These are phyloP conservation scores for Moesziomyces sp. DNA, from an alignment of 1,284 basidiomycete genomes.

Conservation along the genomic window DNA sequence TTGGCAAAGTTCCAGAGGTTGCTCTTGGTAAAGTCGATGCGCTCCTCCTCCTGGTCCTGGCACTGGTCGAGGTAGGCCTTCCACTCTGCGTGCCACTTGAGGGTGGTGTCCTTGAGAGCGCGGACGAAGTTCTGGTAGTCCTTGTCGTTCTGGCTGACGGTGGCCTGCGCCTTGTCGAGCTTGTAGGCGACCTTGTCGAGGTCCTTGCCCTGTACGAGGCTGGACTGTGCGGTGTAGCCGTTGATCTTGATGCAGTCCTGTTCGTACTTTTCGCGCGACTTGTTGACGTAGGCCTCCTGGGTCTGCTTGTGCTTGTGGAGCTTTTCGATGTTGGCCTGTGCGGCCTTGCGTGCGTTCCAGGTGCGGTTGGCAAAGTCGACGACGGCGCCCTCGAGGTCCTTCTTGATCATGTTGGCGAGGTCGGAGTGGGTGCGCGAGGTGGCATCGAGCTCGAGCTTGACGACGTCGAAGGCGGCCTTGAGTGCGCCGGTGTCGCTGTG, in stretches of 20 bases:
- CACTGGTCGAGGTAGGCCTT: constrained; percentile 75
- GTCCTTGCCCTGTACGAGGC: constrained; percentile 91
- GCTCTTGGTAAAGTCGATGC: constrained; percentile 92
- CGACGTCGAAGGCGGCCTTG: constrained; percentile 79
- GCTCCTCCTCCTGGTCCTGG: constrained; percentile 94
- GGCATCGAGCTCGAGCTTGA: constrained; percentile 84
- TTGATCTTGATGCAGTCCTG: constrained; percentile 93
- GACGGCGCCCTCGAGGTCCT: constrained; percentile 76
- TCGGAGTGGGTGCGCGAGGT: constrained; percentile 79
- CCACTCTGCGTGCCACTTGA: constrained; percentile 94
- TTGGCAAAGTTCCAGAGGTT: constrained; percentile 97
- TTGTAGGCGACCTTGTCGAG: constrained; percentile 89
- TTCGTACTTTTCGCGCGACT: constrained; percentile 92
- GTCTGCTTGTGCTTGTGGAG: constrained; percentile 66
- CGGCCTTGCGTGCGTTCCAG: constrained; percentile 55
- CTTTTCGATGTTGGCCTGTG: constrained; percentile 59
- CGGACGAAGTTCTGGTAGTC: constrained; percentile 90
- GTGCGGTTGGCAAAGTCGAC: constrained; percentile 59
- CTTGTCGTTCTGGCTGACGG: constrained; percentile 78
- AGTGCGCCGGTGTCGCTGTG: constrained; percentile 93
- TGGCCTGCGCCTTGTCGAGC: constrained; percentile 87
- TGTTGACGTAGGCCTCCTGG: constrained; percentile 63
- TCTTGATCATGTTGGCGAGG: constrained; percentile 79
- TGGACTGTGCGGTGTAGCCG: constrained; percentile 91
- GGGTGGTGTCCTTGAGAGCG: constrained; percentile 81